Evolutionary conservation across 225 moss, liverwort and hornwort species (phyloP).

Genomic region (Pseudisothecium myosuroides): DNA sequence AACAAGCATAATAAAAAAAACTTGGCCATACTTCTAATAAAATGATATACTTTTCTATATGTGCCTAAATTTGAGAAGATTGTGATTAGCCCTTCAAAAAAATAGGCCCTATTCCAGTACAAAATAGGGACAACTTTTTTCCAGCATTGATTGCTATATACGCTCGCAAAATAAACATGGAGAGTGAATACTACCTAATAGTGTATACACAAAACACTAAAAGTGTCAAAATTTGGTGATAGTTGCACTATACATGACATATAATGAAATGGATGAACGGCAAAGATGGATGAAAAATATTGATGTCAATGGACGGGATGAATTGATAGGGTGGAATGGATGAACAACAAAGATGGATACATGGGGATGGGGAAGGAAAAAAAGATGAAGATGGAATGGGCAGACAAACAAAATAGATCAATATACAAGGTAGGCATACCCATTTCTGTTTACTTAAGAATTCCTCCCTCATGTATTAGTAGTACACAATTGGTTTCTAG

Average conservation of each 20-base stretch:
- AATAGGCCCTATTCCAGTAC: not conserved
- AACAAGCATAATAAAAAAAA: not conserved
- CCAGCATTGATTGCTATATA: accelerated
- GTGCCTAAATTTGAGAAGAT: accelerated
- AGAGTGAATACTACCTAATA: too few species aligned
- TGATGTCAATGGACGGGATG: accelerated
- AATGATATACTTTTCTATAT: too few species aligned
- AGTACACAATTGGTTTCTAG: accelerated
- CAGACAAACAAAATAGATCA: too few species aligned
- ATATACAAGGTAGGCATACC: accelerated
- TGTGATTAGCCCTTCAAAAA: accelerated
- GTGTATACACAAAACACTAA: not conserved
- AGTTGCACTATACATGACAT: accelerated
- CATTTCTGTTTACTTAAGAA: accelerated
- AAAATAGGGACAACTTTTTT: not conserved
- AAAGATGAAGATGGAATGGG: not conserved
- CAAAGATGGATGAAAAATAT: not conserved
- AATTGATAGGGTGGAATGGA: too few species aligned
- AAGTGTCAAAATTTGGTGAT: not conserved
- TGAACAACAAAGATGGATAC: too few species aligned
- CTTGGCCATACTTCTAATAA: accelerated
- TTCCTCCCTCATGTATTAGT: accelerated
- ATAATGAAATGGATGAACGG: too few species aligned
- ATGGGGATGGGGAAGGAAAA: accelerated
- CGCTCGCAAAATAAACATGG: accelerated